Evolutionary conservation across 352 stramenopile genomes (phyloP).

Genomic region (Pythium graminicola): DNA sequence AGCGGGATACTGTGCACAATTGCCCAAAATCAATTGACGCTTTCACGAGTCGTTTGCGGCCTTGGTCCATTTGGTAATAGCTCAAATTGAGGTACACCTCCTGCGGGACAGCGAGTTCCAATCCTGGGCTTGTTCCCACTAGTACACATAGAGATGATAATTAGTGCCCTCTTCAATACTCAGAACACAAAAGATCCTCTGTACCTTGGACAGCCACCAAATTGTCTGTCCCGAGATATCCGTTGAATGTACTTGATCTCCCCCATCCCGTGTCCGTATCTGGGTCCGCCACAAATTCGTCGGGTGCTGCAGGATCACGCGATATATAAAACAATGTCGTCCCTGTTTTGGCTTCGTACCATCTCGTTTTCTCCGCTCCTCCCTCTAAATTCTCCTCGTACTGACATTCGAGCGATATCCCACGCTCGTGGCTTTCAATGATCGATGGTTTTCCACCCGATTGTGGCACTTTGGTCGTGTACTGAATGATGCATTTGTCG

Average conservation of each 20-base stretch:
- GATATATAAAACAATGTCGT: conserved; percentile 88
- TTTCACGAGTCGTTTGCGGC: conserved; percentile 55
- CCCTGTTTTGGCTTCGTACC: conserved; percentile 80
- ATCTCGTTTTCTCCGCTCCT: conserved; percentile 67
- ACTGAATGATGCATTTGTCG: conserved; percentile 71
- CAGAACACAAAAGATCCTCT: background rate
- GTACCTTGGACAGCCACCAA: conserved; percentile 75
- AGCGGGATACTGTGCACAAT: conserved; percentile 64
- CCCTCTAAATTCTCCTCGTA: conserved; percentile 87
- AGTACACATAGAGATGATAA: background rate
- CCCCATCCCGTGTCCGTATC: conserved; percentile 42
- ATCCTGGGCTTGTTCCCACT: conserved; percentile 40
- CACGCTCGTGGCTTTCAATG: conserved; percentile 33
- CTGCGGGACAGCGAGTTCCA: conserved; percentile 48
- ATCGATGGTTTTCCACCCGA: conserved; percentile 3
- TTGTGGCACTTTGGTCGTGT: conserved; percentile 29
- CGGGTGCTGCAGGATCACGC: conserved; percentile 47
- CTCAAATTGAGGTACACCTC: conserved; percentile 71
- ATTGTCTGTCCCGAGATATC: conserved; percentile 51
- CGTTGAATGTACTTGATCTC: conserved; percentile 38
- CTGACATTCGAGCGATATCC: conserved; percentile 84
- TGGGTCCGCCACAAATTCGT: conserved; percentile 49
- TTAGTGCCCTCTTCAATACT: too few relatives aligned
- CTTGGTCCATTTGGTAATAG: conserved; percentile 70
- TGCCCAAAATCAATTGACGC: conserved; percentile 65